Conservation (phyloP, 257 asterid genomes). For the Solanum etuberosum region DNA sequence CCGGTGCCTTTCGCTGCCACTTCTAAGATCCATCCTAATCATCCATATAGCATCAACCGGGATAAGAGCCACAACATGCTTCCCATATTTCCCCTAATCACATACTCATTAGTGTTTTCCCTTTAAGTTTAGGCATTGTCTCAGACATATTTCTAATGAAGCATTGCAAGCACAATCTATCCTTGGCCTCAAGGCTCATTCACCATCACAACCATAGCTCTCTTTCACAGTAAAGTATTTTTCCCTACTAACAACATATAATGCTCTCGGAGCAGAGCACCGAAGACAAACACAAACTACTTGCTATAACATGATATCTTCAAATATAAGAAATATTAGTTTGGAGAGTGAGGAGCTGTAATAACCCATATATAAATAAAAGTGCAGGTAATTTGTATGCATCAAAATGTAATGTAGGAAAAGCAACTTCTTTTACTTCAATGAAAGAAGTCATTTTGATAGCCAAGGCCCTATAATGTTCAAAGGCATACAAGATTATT, state of each 20-base stretch:
- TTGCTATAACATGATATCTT: background rate
- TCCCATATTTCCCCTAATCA: background rate
- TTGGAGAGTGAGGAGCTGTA: background rate
- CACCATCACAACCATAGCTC: background rate
- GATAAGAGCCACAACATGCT: background rate
- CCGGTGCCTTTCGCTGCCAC: background rate
- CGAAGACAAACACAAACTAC: background rate
- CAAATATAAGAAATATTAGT: background rate
- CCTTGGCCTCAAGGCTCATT: background rate
- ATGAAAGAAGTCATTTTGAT: background rate
- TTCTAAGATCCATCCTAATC: background rate
- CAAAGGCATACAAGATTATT: slow-evolving; percentile 33
- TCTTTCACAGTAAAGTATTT: background rate
- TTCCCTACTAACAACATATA: background rate
- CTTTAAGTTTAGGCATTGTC: background rate
- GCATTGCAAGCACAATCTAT: background rate
- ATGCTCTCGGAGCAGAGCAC: background rate
- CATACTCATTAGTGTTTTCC: background rate
- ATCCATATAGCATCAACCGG: background rate
- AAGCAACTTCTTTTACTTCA: background rate
- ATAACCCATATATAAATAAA: background rate
- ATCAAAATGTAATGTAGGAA: background rate
- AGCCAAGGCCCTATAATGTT: background rate
- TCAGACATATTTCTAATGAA: background rate
- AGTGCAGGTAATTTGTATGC: background rate